Percentiles rank a stretch among this genome's conserved stretches.
These are phyloP conservation scores for Boletus speciosus DNA, from an alignment of 768 basidiomycete species.

Conservation along the genomic window DNA sequence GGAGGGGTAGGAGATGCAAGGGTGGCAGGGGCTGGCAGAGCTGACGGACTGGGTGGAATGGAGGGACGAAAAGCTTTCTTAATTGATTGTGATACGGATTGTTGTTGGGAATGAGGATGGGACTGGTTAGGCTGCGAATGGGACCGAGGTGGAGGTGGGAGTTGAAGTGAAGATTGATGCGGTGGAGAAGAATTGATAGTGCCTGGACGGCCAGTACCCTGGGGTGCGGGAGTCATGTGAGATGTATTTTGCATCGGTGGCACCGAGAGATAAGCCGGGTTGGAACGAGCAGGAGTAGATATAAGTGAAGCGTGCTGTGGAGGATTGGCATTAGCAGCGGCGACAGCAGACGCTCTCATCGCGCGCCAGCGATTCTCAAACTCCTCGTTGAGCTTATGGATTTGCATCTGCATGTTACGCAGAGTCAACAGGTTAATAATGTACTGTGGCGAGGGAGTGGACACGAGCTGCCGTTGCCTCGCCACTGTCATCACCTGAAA, in stretches of 20 bases:
- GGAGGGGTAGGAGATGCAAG: conserved; percentile 42
- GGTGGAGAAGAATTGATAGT: conserved; percentile 29
- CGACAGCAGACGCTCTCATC: conserved; percentile 16
- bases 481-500: conserved; percentile 43
- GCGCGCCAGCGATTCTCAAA: conserved; percentile 32
- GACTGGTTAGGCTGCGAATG: conserved; percentile 8
- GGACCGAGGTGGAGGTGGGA: conserved; percentile 1
- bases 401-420: conserved; percentile 43
- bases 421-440: conserved; percentile 38
- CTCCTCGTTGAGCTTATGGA: conserved; percentile 40
- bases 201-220: conserved; percentile 26
- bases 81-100: background rate
- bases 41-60: conserved; percentile 24
- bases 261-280: conserved; percentile 9
- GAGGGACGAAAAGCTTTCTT: conserved; percentile 18
- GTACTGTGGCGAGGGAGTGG: conserved; percentile 27
- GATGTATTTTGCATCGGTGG: conserved; percentile 18
- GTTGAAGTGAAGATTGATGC: conserved; percentile 5
- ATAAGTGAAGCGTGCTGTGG: conserved; percentile 1
- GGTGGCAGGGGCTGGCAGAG: conserved; percentile 8
- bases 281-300: conserved; percentile 1
- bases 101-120: conserved; percentile 8
- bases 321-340: conserved; percentile 1
- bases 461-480: conserved; percentile 30
- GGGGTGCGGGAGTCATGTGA: conserved; percentile 20